Conservation (phyloP, 225 moss, liverwort and hornwort genomes). For the Thuidium tamariscinum region DNA sequence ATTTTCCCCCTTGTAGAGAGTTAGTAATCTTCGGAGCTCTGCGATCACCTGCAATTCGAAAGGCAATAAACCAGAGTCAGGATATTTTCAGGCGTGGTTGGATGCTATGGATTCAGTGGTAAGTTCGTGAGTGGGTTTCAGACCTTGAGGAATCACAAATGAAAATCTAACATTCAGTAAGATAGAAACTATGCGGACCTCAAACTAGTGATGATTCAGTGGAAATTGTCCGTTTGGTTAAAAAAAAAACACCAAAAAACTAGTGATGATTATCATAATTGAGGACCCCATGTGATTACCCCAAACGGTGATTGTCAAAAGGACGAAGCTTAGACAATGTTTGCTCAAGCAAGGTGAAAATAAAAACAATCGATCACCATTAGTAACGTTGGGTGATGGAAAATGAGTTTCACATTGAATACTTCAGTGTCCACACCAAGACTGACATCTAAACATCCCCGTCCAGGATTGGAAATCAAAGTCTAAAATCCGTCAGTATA, state of each 20-base stretch:
- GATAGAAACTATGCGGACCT: not conserved
- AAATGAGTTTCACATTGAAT: not conserved
- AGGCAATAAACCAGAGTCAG: not conserved
- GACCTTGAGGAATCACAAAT: not conserved
- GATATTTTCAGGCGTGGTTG: not conserved
- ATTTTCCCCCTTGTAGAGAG: constrained; percentile 27
- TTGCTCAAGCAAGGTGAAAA: not conserved
- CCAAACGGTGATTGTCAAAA: not conserved
- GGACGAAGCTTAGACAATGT: not conserved
- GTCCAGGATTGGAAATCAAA: not conserved
- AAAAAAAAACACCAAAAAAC: no score
- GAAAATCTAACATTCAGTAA: not conserved
- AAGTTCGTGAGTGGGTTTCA: not conserved
- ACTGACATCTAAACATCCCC: not conserved
- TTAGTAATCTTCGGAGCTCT: constrained; percentile 26
- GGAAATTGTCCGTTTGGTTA: no score
- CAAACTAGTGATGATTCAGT: not conserved
- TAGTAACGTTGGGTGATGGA: not conserved
- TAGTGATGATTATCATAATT: not conserved
- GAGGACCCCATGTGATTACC: not conserved
- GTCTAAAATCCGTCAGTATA: not conserved
- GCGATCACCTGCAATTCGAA: constrained; percentile 17
- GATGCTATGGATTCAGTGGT: not conserved
- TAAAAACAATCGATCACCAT: no score
- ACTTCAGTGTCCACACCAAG: not conserved